Conservation (phyloP, 2,329 filamentous ascomycete species). For the Juglanconis oblonga region DNA sequence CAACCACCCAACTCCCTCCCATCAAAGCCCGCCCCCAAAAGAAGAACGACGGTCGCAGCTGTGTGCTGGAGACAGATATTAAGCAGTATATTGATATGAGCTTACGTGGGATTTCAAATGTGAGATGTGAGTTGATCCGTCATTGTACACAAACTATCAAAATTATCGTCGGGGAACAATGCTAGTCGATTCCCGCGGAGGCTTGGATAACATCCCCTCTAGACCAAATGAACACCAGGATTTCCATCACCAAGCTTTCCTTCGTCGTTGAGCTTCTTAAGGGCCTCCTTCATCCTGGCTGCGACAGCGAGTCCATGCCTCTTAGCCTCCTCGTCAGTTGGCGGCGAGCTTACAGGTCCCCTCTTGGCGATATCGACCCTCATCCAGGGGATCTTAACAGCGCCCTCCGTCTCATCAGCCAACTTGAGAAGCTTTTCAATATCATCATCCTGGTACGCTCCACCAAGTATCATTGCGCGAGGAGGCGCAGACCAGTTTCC, state of each 20-base stretch:
- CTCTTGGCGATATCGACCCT: conserved; percentile 5
- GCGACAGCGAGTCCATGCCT: conserved; percentile 27
- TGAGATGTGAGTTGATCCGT: not conserved
- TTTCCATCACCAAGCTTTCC: conserved; percentile 20
- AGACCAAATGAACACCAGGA: not conserved
- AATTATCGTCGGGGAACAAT: not conserved
- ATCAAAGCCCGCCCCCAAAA: not conserved
- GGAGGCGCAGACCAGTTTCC: conserved; percentile 18
- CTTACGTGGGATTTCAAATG: too few species aligned
- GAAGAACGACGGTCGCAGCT: too few species aligned
- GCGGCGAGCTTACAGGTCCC: conserved; percentile 11
- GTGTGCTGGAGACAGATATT: too few species aligned
- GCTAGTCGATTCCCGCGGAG: not conserved
- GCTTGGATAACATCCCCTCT: not conserved
- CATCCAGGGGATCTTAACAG: conserved; percentile 12
- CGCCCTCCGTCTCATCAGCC: not conserved
- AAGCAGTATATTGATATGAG: too few species aligned
- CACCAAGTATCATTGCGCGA: conserved; percentile 23
- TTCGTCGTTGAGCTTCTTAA: conserved; percentile 21
- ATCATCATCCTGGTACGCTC: conserved; percentile 21
- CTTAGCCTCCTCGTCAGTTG: conserved; percentile 3
- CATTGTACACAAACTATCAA: not conserved
- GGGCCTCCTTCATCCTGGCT: conserved; percentile 23
- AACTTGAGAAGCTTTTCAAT: conserved; percentile 18
- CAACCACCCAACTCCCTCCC: not conserved